These are phyloP conservation scores for Pseudocercospora fuligena DNA, from an alignment of 2,329 filamentous ascomycete genomes.

Conservation along the genomic window DNA sequence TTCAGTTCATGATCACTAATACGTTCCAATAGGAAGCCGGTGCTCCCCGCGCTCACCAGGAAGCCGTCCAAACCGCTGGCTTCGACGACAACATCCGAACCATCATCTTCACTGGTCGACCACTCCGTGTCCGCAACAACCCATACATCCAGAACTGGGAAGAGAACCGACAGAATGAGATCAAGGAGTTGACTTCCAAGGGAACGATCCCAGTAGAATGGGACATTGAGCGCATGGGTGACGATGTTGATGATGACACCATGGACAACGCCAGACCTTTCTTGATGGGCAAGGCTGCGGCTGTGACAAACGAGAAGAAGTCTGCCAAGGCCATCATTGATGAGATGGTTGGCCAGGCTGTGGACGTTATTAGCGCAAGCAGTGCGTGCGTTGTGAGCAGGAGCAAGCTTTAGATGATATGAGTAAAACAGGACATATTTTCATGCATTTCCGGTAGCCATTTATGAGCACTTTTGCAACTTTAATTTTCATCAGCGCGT, in stretches of 20 bases:
- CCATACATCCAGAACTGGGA: constrained; percentile 96
- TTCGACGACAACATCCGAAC: constrained; percentile 97
- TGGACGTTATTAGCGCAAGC: constrained; percentile 37
- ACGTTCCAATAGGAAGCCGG: constrained; percentile 69
- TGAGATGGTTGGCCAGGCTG: constrained; percentile 84
- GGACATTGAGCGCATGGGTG: constrained; percentile 82
- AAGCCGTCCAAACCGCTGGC: constrained; percentile 86
- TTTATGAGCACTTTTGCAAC: neutral
- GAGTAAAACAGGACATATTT: neutral
- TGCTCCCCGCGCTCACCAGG: constrained; percentile 90
- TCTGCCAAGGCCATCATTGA: constrained; percentile 89
- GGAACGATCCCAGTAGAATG: constrained; percentile 92
- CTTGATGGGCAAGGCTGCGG: constrained; percentile 96
- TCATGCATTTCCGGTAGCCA: neutral
- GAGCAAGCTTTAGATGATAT: constrained; percentile 41
- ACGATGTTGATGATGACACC: constrained; percentile 73
- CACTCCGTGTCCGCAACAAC: constrained; percentile 91
- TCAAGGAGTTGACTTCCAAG: constrained; percentile 87
- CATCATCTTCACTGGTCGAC: constrained; percentile 97
- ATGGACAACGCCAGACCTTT: constrained; percentile 91
- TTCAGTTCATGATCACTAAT: constrained; percentile 20
- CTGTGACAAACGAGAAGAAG: constrained; percentile 92
- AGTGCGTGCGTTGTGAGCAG: constrained; percentile 37
- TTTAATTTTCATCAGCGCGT: neutral
- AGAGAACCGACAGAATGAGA: constrained; percentile 84